A percentile compares a stretch with the other conserved stretches of the same genome.
phyloP scores from a whole-genome alignment of 148 eudicot species.

The Rhododendron henanense region DNA sequence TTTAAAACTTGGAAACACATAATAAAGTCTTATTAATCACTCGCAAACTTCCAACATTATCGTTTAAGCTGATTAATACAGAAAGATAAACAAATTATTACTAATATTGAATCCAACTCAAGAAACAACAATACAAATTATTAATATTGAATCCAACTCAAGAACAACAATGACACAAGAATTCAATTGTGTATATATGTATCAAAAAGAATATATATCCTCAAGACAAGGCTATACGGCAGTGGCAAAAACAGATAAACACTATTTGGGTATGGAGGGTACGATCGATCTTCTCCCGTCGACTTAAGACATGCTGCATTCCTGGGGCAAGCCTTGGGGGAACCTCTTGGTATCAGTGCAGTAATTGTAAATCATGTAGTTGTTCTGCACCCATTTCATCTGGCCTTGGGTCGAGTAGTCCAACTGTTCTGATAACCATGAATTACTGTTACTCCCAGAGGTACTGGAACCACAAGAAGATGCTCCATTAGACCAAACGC shows the following conservation, averaged over 20 bases:
- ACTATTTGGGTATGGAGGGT: background rate
- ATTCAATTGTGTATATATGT: background rate
- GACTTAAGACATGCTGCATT: background rate
- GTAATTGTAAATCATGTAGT: background rate
- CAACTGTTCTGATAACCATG: background rate
- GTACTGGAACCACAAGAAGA: background rate
- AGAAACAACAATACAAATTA: background rate
- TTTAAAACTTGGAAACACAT: background rate
- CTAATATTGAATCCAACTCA: background rate
- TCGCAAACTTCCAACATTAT: background rate
- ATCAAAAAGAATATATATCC: background rate
- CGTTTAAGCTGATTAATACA: background rate
- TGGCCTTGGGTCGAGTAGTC: background rate
- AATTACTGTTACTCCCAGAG: background rate
- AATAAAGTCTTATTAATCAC: background rate
- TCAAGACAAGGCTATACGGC: background rate
- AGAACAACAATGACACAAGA: background rate
- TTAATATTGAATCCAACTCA: background rate
- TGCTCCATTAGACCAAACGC: background rate
- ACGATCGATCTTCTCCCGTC: background rate
- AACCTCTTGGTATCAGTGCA: conserved; percentile 5
- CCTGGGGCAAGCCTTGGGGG: background rate
- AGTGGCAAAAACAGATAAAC: background rate
- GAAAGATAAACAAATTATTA: background rate
- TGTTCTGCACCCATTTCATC: background rate